Base-by-base conservation (phyloP, 2,329 filamentous ascomycete genomes). In the Elsinoe perseae region DNA sequence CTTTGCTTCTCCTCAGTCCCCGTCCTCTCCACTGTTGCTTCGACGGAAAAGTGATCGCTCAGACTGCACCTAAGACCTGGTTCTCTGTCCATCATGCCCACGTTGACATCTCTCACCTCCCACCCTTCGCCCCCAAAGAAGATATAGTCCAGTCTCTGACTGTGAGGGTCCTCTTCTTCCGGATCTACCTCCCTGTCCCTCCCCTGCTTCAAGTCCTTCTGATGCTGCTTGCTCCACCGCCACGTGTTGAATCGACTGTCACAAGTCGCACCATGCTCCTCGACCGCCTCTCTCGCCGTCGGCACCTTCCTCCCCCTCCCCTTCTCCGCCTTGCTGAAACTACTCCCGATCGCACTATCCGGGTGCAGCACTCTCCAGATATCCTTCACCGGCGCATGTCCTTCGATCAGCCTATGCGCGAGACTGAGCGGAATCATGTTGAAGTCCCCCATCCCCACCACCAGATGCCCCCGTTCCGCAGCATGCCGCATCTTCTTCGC, bases 121-220 rank as follows among this genome's bases (percentile, higher is more conserved):
- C 91, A 96, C 57, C 72, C 70, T 63, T 61, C 42, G 63, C 63
- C 18, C 62, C 80, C 82, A 63, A 89, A 85, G 71, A 98, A 97
- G 65, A 98, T 86, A 71, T 98, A 98, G 72, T 98, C 93, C 48
- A 97, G 79, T 20, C 93, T 79, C 69, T 95, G 92, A n/a, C 87
- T 92, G 21, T 76, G 77, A 0, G 82, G 82, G 67, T 96, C 91
- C 2, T 77, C 71, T 0, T 81, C 80, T 46, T 85, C 78, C 0
- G 80, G 78, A n/a, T 85, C 76, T 5, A 95, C 77, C 4, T 75
- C 70, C 38, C 83, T 76, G n/a, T 84, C 78, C 56, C 80, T 78
- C 0, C 85, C 85, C 44, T 81, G 80, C 14, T 80, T 80, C 2
- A 95, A 74, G 4, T 78, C 77, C 65, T 86, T 86, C 69, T 83